Base-by-base conservation (phyloP, 306 rosid species). In the Herpetospermum pedunculosum region DNA sequence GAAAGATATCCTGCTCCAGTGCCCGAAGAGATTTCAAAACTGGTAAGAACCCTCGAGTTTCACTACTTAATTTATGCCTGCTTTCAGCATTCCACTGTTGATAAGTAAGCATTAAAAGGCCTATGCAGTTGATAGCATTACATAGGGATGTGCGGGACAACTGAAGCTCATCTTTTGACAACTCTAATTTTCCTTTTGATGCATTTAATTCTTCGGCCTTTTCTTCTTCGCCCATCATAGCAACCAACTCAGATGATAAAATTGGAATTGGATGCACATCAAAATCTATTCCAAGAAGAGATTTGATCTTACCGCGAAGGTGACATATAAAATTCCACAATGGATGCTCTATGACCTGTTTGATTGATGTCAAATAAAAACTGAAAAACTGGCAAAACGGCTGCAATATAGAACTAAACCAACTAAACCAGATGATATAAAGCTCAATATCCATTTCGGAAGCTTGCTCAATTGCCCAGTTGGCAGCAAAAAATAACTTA, bases 381-480 rank as follows among this genome's bases (percentile, higher is more conserved):
- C 72, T 30, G 21, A 88, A 87, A 76, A 86, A 82, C 64, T 77
- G 79, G 74, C 91, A 81, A 79, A 89, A 85, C 14, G 92, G 84
- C 30, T 79, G 90, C 82, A 88, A 57, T 63, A 69, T 81, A 53
- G 91, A 78, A 72, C 75, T 79, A 81, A 87, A 83, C 93, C 90
- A 87, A 40, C 77, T 80, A 80, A 89, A 85, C 90, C 87, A 85
- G 26, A 76, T 76, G 80, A 87, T 80, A 81, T 94, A 91, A 6
- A 89, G 81, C 79, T 78, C 80, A 4, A 91, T 68, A 81, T 88
- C 97, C 83, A 77, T 81, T 80, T 84, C 89, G 0, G 80, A 81
- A 71, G 92, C 92, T 79, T 94, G 98, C 69, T 94, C 97, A 65
- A 89, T 65, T 10, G 89, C 74, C 98, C 98, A 94, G 65, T 81